A percentile compares a stretch with the other conserved stretches of the same genome.
phyloP scores from a whole-genome alignment of 73 alveolate species.

The Symbiodinium natans region DNA sequence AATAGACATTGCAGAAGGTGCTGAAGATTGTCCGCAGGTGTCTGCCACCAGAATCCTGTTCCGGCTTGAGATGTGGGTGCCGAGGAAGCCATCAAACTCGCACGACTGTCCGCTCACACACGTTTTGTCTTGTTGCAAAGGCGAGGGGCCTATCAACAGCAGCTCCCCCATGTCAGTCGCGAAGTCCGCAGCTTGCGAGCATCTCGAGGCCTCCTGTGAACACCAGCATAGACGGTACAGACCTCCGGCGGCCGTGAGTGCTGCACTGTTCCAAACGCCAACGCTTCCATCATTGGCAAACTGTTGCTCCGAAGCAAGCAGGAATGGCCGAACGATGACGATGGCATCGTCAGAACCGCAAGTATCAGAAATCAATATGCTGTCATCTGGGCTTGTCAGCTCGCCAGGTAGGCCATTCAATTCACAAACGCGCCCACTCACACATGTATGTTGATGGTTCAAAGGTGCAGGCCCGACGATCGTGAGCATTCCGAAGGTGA shows the following conservation, averaged over 20 bases:
- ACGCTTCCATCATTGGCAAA: neutral
- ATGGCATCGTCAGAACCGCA: slow-evolving; percentile 34
- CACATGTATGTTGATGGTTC: slow-evolving; percentile 31
- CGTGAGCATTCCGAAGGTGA: neutral
- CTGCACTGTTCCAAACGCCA: neutral
- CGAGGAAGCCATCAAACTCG: slow-evolving; percentile 20
- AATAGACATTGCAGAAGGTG: neutral
- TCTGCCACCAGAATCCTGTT: neutral
- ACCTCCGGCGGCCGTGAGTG: slow-evolving; percentile 36
- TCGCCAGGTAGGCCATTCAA: neutral
- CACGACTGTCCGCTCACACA: slow-evolving; percentile 31
- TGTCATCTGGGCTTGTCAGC: neutral
- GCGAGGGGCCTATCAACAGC: slow-evolving; percentile 18
- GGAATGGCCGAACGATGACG: neutral
- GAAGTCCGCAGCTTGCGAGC: neutral
- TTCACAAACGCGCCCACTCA: slow-evolving; percentile 50
- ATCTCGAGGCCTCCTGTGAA: neutral
- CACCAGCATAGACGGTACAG: slow-evolving; percentile 53
- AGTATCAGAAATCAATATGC: neutral
- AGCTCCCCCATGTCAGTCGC: neutral
- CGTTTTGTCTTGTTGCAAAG: neutral
- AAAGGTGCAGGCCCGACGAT: slow-evolving; percentile 25
- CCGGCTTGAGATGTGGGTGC: neutral
- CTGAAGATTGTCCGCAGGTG: slow-evolving; percentile 33
- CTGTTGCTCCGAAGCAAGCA: neutral